phyloP scores from a whole-genome alignment of 2,329 filamentous ascomycete genomes.

The Cordyceps militaris region DNA sequence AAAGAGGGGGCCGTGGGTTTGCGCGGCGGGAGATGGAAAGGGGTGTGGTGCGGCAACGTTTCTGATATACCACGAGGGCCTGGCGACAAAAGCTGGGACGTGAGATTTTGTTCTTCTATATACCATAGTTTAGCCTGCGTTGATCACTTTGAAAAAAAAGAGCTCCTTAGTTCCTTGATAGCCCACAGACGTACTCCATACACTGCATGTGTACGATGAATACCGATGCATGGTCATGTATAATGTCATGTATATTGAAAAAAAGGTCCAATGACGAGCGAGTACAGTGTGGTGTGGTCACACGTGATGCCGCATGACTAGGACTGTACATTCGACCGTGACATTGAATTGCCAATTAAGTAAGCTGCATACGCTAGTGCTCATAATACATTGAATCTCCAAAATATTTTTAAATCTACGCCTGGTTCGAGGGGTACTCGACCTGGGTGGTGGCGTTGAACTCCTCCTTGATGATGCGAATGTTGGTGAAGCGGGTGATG shows the following conservation, averaged over 20 bases:
- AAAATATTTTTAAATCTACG: slow-evolving; percentile 26
- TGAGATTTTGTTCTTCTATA: slow-evolving; percentile 2
- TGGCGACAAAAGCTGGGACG: neutral
- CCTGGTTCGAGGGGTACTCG: slow-evolving; percentile 65
- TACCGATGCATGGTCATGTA: neutral
- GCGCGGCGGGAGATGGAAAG: neutral
- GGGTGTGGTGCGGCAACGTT: neutral
- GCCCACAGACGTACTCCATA: too few species aligned
- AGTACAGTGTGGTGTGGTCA: too few species aligned
- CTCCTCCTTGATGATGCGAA: slow-evolving; percentile 68
- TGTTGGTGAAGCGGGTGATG: slow-evolving; percentile 58
- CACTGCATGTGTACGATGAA: neutral
- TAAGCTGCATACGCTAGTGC: slow-evolving; percentile 7
- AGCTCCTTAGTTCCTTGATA: neutral
- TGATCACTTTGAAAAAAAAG: neutral
- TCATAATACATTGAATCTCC: slow-evolving; percentile 8
- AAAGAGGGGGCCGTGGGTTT: neutral
- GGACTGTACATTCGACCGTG: neutral
- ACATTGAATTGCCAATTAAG: neutral
- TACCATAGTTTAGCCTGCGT: slow-evolving; percentile 10
- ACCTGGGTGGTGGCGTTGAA: slow-evolving; percentile 58
- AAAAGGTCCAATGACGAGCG: neutral
- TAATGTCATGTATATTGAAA: neutral
- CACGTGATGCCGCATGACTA: too few species aligned
- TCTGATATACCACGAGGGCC: neutral